Percentiles rank a stretch among this genome's conserved stretches.
These are phyloP conservation scores for Trametes elegans DNA, from an alignment of 768 basidiomycete genomes.

Conservation along the genomic window DNA sequence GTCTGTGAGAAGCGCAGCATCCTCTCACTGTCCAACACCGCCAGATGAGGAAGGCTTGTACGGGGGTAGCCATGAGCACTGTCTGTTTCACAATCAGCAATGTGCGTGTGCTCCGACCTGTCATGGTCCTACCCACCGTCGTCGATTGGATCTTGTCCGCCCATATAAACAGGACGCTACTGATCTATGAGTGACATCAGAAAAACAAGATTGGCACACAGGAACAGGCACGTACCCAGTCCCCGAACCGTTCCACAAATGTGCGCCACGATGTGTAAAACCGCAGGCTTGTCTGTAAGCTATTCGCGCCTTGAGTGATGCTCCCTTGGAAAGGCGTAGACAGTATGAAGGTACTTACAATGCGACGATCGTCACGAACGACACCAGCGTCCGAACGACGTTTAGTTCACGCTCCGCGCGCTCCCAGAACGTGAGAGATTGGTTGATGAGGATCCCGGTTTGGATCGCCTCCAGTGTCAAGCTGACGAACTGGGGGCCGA, in stretches of 20 bases:
- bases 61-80: conserved; percentile 24
- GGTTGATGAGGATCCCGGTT: conserved; percentile 26
- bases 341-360: conserved; percentile 16
- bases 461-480: conserved; percentile 24
- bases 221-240: conserved; percentile 25
- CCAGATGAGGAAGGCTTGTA: conserved; percentile 30
- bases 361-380: conserved; percentile 24
- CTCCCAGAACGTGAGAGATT: conserved; percentile 24
- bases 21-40: conserved; percentile 28
- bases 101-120: too few relatives aligned
- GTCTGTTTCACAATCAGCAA: conserved; percentile 10
- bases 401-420: conserved; percentile 18
- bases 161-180: conserved; percentile 18
- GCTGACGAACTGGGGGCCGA: conserved; percentile 23
- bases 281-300: conserved; percentile 23
- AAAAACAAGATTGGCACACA: background rate
- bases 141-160: conserved; percentile 20
- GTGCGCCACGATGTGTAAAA: conserved; percentile 25
- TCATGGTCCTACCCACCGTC: conserved; percentile 3
- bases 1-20: too few relatives aligned
- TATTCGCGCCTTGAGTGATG: background rate
- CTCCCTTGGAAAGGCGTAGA: background rate
- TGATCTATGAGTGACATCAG: background rate
- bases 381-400: conserved; percentile 21
- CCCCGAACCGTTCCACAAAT: conserved; percentile 24